These are phyloP conservation scores for Toxicodendron radicans DNA, from an alignment of 345 rosid genomes.

Conservation along the genomic window DNA sequence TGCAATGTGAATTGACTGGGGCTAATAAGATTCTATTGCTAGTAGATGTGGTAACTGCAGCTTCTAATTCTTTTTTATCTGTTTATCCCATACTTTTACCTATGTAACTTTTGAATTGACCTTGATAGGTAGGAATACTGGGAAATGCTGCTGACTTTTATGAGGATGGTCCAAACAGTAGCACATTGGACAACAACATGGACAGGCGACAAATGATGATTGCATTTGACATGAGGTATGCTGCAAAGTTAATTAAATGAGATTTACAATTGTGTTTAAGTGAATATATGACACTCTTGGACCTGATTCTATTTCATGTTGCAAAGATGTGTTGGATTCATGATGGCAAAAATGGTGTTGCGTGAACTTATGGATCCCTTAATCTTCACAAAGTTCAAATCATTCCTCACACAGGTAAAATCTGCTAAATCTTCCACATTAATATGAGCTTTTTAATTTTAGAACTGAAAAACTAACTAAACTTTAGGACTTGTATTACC, in stretches of 20 bases:
- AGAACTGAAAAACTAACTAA: background rate
- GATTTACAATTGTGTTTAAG: background rate
- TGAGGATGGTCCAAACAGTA: constrained; percentile 51
- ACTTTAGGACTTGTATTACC: background rate
- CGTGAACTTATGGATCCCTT: constrained; percentile 88
- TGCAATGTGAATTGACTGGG: background rate
- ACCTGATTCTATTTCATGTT: constrained; percentile 26
- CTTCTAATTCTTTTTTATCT: no score
- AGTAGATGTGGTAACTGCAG: background rate
- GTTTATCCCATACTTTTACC: background rate
- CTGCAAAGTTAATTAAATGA: constrained; percentile 10
- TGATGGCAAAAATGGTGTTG: constrained; percentile 98
- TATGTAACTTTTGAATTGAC: constrained; percentile 5
- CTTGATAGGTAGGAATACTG: constrained; percentile 73
- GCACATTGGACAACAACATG: constrained; percentile 44
- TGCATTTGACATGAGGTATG: constrained; percentile 94
- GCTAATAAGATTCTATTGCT: background rate
- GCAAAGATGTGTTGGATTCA: constrained; percentile 86
- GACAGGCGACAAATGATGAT: constrained; percentile 94
- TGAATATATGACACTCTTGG: constrained; percentile 9
- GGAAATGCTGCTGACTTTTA: constrained; percentile 95
- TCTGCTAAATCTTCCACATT: background rate
- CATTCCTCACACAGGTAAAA: constrained; percentile 75
- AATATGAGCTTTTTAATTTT: background rate
- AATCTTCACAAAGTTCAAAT: constrained; percentile 71